A percentile compares a stretch with the other conserved stretches of the same genome.
Evolutionary conservation across 495 filamentous ascomycete genomes (phyloP).

Genomic region (Neurospora tetrasperma): DNA sequence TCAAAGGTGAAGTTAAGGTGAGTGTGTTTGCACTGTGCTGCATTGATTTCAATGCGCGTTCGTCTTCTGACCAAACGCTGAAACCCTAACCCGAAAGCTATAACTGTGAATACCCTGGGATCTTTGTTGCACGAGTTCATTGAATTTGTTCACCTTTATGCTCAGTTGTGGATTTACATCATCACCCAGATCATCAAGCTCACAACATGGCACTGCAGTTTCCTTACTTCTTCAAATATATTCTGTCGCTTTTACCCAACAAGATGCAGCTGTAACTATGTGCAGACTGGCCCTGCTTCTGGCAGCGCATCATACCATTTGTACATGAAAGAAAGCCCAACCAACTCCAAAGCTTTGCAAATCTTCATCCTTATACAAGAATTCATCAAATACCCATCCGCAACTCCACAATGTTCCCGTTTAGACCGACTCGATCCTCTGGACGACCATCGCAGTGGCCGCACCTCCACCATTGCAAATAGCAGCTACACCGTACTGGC

Average conservation of each 20-base stretch:
- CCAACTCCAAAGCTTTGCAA: slow-evolving; percentile 1
- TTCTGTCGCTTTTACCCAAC: background rate
- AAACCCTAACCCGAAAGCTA: background rate
- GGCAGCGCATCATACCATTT: background rate
- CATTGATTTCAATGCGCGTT: background rate
- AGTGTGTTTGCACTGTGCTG: background rate
- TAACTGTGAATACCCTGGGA: background rate
- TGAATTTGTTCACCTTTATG: background rate
- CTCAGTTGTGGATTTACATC: background rate
- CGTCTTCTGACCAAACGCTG: background rate
- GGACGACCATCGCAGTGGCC: slow-evolving; percentile 84
- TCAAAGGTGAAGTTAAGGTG: background rate
- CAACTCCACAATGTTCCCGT: background rate
- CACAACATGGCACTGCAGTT: background rate
- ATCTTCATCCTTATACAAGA: background rate
- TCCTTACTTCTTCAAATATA: background rate
- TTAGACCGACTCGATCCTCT: slow-evolving; percentile 64
- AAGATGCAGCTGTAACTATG: background rate
- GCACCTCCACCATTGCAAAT: slow-evolving; percentile 97
- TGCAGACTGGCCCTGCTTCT: background rate
- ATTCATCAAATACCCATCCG: background rate
- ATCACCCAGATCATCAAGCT: background rate
- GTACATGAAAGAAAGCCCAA: background rate
- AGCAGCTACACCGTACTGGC: slow-evolving; percentile 88
- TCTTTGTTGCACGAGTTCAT: background rate